Evolutionary conservation across 2,329 filamentous ascomycete genomes (phyloP), one percentile per base, ranked within the genome.

Genomic region (Aspergillus fischeri): DNA sequence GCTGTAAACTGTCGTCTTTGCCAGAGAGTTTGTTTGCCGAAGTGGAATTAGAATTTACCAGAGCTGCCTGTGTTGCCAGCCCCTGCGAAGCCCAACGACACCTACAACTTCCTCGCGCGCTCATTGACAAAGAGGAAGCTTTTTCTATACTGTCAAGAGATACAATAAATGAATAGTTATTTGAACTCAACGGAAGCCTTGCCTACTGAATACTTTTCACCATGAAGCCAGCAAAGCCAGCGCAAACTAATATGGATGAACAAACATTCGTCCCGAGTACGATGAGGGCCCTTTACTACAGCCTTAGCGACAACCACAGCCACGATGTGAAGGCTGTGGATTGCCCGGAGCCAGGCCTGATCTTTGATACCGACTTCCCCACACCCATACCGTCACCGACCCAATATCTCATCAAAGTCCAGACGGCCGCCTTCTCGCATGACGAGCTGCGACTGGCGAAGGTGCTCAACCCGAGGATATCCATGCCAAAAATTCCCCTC

Each of bases 401-500:
- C n/a, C 70, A 76, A 60, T 78, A 78, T 58, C 65, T 77, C 1
- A 65, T 78, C 55, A 75, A 76, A 58, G 70, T 77, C 27, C 65
- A 66, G 51, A 67, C 73, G 7, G 72, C 75, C 7, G 72, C 75
- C 14, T 70, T 77, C 21, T 73, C 67, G 14, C 72, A 72, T 49
- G 73, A 73, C 50, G 76, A 78, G 54, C 63, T 77, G 45, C 64
- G 63, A 51, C 56, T 70, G 28, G 58, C 62, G 1, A 56, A 57
- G 8, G 59, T 53, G 48, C 63, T 70, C 44, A 70, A 67, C 35
- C 70, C 65, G 27, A 63, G 58, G n/a, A 66, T 66, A 49, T 67
- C 63, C 6, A 65, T 69, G 11, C 66, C 70, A 1, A 67, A 72
- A 8, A 74, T 78, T 28, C 75, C 75, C 11, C 68, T 74, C 38